Evolutionary conservation across 176 grass and related monocot species (phyloP), one percentile per base, ranked within the genome.

Genomic region (Tillandsia fasciculata): DNA sequence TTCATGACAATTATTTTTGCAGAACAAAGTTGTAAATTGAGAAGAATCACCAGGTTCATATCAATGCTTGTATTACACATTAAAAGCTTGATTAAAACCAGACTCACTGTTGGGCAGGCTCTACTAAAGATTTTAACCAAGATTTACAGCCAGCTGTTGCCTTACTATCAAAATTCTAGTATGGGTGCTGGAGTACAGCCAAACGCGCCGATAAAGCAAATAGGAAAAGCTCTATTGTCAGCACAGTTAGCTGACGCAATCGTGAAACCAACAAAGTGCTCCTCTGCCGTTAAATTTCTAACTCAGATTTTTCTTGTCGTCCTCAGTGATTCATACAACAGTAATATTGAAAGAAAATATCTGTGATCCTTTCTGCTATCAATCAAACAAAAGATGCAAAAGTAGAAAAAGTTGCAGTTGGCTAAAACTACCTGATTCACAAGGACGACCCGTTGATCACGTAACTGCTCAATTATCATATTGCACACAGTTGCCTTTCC

Each of bases 381-480:
- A 10, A 54, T 53, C 73, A 48, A 58, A 74, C n/a, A 56, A 56
- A 29, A 24, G 20, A 24, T 1, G 3, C 8, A 77, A 68, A 72
- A 68, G 9, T 9, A 27, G 73, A 28, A 5, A 51, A 50, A 51
- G 14, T 15, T 64, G 11, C 8, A 20, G 65, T 48, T 58, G 50
- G 69, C 50, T 53, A 75, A 20, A 61, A 22, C 22, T 61, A 97
- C 93, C 89, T 97, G 93, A 51, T 85, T 92, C 71, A 96, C 83
- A 74, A 82, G 83, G 18, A 87, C 90, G 51, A 89, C 86, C n/a
- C 90, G 86, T 48, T 94, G 90, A 72, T 94, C 93, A 2, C 82
- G 74, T 27, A 97, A 84, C 52, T 97, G 93, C 72, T 97, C 84
- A 4, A 97, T 97, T 70, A 97, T 97, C 93, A 97, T 90, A 68